A percentile compares a stretch with the other conserved stretches of the same genome.
These are phyloP conservation scores for Podaxis rugospora DNA, from an alignment of 768 basidiomycete species.

Conservation along the genomic window DNA sequence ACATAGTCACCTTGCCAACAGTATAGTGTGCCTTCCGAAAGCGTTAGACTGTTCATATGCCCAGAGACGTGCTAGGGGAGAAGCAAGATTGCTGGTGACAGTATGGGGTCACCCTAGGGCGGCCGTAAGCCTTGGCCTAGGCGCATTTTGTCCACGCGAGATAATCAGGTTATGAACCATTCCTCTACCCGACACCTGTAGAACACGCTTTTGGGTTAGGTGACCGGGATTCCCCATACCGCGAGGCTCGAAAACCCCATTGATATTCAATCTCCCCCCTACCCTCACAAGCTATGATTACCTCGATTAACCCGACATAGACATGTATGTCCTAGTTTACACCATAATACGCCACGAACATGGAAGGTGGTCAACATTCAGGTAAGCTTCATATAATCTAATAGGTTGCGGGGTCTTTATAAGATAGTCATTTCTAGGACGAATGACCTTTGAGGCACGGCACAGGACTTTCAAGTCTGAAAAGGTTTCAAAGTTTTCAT, in stretches of 20 bases:
- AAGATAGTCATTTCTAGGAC: neutral
- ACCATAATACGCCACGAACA: slow-evolving; percentile 6
- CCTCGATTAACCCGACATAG: neutral
- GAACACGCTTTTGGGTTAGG: neutral
- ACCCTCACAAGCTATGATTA: neutral
- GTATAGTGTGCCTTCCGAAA: neutral
- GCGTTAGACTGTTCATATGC: slow-evolving; percentile 4
- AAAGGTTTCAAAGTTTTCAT: neutral
- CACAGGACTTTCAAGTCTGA: neutral
- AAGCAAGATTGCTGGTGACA: neutral
- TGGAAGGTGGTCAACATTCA: slow-evolving; percentile 6
- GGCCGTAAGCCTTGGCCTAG: neutral
- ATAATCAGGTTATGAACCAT: neutral
- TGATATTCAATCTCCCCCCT: slow-evolving; percentile 3
- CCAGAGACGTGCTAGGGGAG: neutral
- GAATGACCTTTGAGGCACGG: neutral
- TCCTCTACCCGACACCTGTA: neutral
- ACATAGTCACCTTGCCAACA: slow-evolving; percentile 9
- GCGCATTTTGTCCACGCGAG: neutral
- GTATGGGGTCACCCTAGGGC: neutral
- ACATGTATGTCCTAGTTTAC: neutral
- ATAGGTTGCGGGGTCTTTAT: neutral
- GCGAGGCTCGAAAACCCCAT: neutral
- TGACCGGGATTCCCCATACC: neutral
- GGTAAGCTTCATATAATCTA: neutral